These are phyloP conservation scores for Trebouxia sp. DNA, from an alignment of 139 green algal genomes.

Conservation along the genomic window DNA sequence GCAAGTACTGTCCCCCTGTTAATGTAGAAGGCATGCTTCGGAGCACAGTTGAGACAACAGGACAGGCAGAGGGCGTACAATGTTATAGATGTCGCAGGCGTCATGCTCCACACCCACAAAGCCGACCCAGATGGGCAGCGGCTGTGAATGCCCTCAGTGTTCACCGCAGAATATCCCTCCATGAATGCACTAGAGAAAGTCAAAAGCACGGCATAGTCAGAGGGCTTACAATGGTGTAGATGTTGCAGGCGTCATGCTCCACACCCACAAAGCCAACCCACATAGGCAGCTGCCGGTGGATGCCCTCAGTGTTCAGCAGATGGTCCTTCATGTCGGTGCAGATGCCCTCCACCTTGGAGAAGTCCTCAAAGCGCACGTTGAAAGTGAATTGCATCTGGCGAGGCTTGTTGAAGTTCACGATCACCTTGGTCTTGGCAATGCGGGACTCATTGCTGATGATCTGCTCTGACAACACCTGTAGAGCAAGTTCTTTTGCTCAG, in stretches of 20 bases:
- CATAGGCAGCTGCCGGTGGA: slow-evolving; percentile 33
- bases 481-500: too few species aligned
- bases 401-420: slow-evolving; percentile 36
- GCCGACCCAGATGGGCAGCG: slow-evolving; percentile 32
- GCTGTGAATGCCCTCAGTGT: slow-evolving; percentile 24
- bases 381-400: slow-evolving; percentile 32
- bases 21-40: too few species aligned
- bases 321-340: slow-evolving; percentile 14
- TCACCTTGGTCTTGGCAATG: slow-evolving; percentile 32
- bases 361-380: slow-evolving; percentile 25
- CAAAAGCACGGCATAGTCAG: background rate
- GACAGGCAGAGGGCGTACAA: background rate
- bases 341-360: slow-evolving; percentile 26
- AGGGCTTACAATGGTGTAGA: slow-evolving; percentile 15
- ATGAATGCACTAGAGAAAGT: too few species aligned
- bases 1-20: too few species aligned
- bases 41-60: background rate
- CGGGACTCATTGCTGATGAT: slow-evolving; percentile 51
- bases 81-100: slow-evolving; percentile 33
- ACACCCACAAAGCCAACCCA: slow-evolving; percentile 31
- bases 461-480: slow-evolving; percentile 48
- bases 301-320: slow-evolving; percentile 23
- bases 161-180: too few species aligned
- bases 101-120: slow-evolving; percentile 29
- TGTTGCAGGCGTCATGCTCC: slow-evolving; percentile 35